Conservation (phyloP, 75 land plant genomes). For the Larix kaempferi region DNA sequence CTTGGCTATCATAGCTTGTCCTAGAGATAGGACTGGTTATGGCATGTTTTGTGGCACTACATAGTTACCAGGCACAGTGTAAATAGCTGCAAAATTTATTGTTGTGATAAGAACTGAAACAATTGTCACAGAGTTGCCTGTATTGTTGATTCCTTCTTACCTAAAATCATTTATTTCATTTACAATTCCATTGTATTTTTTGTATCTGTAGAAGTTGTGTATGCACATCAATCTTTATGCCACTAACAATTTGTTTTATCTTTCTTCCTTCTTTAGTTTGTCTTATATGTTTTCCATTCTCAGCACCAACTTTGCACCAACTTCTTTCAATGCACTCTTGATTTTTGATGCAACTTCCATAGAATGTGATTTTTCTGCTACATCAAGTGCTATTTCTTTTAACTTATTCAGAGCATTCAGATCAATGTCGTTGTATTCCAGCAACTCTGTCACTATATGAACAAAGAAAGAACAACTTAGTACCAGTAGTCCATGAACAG, state of each 20-base stretch:
- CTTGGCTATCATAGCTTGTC: constrained; percentile 50
- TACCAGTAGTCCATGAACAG: not conserved
- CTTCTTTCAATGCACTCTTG: constrained; percentile 17
- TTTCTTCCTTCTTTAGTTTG: constrained; percentile 25
- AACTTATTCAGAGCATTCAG: constrained; percentile 36
- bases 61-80: constrained; percentile 55
- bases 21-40: constrained; percentile 18
- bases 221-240: constrained; percentile 57
- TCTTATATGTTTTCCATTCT: constrained; percentile 24
- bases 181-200: constrained; percentile 41
- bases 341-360: constrained; percentile 14
- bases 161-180: constrained; percentile 55
- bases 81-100: constrained; percentile 65
- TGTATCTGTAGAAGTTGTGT: constrained; percentile 45
- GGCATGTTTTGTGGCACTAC: constrained; percentile 11
- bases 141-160: constrained; percentile 52
- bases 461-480: not conserved
- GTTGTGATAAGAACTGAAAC: constrained; percentile 76
- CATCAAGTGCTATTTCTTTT: constrained; percentile 60
- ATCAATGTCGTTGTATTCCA: constrained; percentile 23
- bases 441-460: constrained; percentile 49
- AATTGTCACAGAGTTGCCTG: constrained; percentile 61
- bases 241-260: constrained; percentile 59
- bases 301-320: no score
- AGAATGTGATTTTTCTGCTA: constrained; percentile 49